Evolutionary conservation across 176 grass and related monocot species (phyloP), one percentile per base, ranked within the genome.

Genomic region (Aegilops sharonensis): DNA sequence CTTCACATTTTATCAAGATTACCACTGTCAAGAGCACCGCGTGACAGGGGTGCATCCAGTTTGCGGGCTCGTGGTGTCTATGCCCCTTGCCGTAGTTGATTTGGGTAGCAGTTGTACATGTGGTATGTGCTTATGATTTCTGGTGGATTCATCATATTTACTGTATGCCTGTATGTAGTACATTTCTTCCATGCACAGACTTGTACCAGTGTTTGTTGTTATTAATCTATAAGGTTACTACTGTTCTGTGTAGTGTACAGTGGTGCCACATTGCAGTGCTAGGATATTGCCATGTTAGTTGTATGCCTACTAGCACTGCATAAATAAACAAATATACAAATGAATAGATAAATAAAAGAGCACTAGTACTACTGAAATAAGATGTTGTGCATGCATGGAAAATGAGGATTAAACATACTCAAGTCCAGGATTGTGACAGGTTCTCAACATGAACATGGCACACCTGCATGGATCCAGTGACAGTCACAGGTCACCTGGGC

Each of bases 381-480:
- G 7, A 71, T 78, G 66, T 7, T 14, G 0, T 25, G 43, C 47
- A 85, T 77, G 6, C 62, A 34, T 71, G 32, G 52, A 31, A 37
- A 86, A 68, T 50, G 73, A 65, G 60, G 35, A 74, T 47, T 62
- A 74, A 56, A 25, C 89, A 80, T 57, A 18, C 60, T 73, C 3
- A 67, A 56, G 72, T 29, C 43, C 20, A 85, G 73, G 47, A 74
- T 87, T 87, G 85, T 67, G 76, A 88, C 66, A 77, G 17, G 73
- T 56, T 77, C 42, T 18, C 27, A 77, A 56, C 73, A 77, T 61
- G 24, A 83, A 76, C 50, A 84, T 64, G 67, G 12, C 45, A 87
- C 89, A 81, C 43, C 37, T 72, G 70, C 75, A 30, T 43, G 14
- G 8, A 75, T 75, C 13, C 45, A 75, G 72, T 30, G 69, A 43